Evolutionary conservation across 1,284 basidiomycete genomes (phyloP).

Genomic region (Cryptococcus depauperatus): DNA sequence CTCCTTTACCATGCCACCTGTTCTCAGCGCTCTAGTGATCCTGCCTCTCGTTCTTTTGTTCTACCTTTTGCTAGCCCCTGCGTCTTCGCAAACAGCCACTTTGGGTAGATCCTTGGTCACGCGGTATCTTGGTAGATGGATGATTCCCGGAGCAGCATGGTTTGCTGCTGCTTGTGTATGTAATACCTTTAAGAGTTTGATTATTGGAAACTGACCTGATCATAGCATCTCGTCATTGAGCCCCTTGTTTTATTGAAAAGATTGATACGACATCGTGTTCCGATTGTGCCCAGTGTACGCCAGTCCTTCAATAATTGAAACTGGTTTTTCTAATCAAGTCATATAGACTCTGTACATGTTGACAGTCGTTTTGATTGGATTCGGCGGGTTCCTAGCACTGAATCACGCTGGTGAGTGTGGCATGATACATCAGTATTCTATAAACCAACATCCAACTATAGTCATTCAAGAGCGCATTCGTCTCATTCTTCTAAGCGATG

Average conservation of each 20-base stretch:
- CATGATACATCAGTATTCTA: too few species aligned
- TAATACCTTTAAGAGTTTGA: not conserved
- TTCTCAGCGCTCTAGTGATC: constrained; percentile 1
- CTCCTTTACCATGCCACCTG: constrained; percentile 4
- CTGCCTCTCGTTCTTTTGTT: constrained; percentile 6
- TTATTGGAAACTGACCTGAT: not conserved
- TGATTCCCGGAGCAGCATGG: constrained; percentile 13
- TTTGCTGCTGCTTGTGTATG: constrained; percentile 27
- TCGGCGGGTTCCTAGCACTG: constrained; percentile 29
- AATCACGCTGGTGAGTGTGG: constrained; percentile 33
- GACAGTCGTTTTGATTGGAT: constrained; percentile 23
- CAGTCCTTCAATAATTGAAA: not conserved
- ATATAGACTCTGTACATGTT: constrained; percentile 25
- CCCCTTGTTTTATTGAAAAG: constrained; percentile 11
- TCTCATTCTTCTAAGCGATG: constrained; percentile 7
- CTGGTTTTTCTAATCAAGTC: not conserved
- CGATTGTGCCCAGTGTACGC: constrained; percentile 14
- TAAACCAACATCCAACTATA: not conserved
- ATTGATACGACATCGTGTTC: constrained; percentile 12
- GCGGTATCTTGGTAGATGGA: constrained; percentile 13
- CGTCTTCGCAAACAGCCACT: not conserved
- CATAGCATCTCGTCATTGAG: constrained; percentile 18
- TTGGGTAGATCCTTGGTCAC: constrained; percentile 5
- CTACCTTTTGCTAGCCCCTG: constrained; percentile 6
- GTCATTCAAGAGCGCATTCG: constrained; percentile 8